Conservation (phyloP, 768 basidiomycete genomes). For the Russula vinacea region DNA sequence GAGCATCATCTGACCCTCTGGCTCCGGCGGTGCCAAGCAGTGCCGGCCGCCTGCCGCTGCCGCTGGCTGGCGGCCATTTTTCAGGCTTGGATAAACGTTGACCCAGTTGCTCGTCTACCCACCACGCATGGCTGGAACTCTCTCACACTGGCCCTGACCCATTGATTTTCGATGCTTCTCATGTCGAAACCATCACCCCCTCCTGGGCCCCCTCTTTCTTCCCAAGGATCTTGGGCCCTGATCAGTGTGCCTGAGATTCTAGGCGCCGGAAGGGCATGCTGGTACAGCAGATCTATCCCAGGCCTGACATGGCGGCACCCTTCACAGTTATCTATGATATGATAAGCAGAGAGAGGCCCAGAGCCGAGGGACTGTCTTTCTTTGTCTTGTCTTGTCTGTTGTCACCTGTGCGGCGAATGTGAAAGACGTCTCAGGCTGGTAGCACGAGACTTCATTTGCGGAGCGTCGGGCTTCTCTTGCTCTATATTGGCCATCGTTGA, state of each 20-base stretch:
- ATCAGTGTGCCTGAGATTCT: not conserved
- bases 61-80: too few species aligned
- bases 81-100: not conserved
- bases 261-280: not conserved
- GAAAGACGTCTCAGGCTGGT: not conserved
- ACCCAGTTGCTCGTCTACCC: not conserved
- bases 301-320: too few species aligned
- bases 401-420: too few species aligned
- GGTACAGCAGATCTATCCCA: slow-evolving; percentile 1
- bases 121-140: not conserved
- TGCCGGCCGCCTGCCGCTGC: too few species aligned
- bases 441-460: not conserved
- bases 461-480: not conserved
- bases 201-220: not conserved
- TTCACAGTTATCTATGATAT: not conserved
- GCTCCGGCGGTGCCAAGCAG: not conserved
- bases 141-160: not conserved
- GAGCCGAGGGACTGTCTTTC: not conserved
- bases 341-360: not conserved
- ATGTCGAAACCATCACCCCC: not conserved
- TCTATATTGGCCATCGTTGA: not conserved
- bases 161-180: not conserved
- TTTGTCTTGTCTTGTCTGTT: too few species aligned
- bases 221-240: not conserved
- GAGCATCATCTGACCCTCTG: slow-evolving; percentile 9